Base-by-base conservation (phyloP, 306 rosid genomes). In the Geum urbanum region DNA sequence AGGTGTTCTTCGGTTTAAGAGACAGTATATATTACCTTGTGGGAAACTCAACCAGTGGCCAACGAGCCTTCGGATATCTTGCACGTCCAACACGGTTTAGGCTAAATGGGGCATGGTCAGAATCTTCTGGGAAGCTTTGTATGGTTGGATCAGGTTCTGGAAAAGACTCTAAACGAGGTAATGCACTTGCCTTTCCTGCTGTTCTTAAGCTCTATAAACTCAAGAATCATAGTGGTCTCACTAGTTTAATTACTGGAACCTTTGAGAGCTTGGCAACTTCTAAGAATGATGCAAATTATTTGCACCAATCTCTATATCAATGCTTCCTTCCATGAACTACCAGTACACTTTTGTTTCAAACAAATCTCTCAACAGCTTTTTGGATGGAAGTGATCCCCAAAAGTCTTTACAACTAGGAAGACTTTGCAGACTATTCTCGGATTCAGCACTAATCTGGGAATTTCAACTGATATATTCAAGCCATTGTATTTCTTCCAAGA, bases 241-340 rank as follows among this genome's bases (percentile, higher is more conserved):
- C 70, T 54, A 82, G 72, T 56, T 41, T 87, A 63, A 71, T 80
- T 47, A 82, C 18, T 80, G 91, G 91, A 47, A 78, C 76, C 32
- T 82, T 87, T 68, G 66, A 78, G 74, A 78, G 86, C 50, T 74
- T 80, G 87, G 50, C 4, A 39, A 79, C 63, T 77, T 66, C 81
- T 65, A 43, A 61, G 19, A 58, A 76, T 8, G 63, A 70, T 50
- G 56, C 67, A 63, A 47, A 27, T 52, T 15, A 68, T 84, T 80
- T 73, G 73, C 56, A 16, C 70, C 85, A 16, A 45, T 80, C 56
- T 80, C 87, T 44, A 51, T 87, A 8, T 16, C 80, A 52, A 51
- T 80, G 69, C 66, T 80, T 71, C 84, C 86, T 59, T 71, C 40
- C 14, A 56, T 15, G 60, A 80, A 80, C 52, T 87, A 84, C 5